A percentile compares a stretch with the other conserved stretches of the same genome.
phyloP scores from a whole-genome alignment of 2,329 filamentous ascomycete species.

The Venturia oleaginea region DNA sequence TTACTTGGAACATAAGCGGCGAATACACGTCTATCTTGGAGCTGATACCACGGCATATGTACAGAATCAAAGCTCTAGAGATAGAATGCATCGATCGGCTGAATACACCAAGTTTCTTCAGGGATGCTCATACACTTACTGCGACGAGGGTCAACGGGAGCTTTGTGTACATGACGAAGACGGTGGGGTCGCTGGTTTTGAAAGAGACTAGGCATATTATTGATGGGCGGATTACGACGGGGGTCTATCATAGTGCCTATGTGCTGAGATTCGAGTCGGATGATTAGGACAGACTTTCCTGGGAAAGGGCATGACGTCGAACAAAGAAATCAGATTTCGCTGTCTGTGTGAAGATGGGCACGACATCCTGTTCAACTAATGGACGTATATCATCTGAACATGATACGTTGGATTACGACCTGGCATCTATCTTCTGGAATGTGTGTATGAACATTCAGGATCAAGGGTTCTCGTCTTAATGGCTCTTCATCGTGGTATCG shows the following conservation, averaged over 20 bases:
- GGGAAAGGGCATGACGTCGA: neutral
- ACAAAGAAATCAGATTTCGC: neutral
- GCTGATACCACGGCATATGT: conserved; percentile 5
- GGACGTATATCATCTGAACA: neutral
- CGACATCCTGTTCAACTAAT: neutral
- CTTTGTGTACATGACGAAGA: neutral
- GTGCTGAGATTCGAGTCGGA: neutral
- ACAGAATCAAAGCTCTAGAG: neutral
- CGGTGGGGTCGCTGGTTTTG: neutral
- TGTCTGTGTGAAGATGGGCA: neutral
- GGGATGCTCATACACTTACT: neutral
- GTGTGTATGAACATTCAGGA: neutral
- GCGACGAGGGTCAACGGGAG: conserved; percentile 2
- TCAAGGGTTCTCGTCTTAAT: neutral
- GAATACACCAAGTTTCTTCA: neutral
- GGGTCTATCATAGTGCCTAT: neutral
- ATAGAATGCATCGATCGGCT: neutral
- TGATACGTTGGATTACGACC: neutral
- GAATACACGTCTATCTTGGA: conserved; percentile 2
- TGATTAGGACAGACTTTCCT: neutral
- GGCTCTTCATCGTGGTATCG: neutral
- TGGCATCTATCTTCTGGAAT: neutral
- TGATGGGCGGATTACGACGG: neutral
- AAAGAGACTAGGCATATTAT: neutral
- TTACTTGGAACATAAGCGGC: conserved; percentile 8